Conservation (phyloP, 73 alveolate species). For the Diophrys appendiculata region DNA sequence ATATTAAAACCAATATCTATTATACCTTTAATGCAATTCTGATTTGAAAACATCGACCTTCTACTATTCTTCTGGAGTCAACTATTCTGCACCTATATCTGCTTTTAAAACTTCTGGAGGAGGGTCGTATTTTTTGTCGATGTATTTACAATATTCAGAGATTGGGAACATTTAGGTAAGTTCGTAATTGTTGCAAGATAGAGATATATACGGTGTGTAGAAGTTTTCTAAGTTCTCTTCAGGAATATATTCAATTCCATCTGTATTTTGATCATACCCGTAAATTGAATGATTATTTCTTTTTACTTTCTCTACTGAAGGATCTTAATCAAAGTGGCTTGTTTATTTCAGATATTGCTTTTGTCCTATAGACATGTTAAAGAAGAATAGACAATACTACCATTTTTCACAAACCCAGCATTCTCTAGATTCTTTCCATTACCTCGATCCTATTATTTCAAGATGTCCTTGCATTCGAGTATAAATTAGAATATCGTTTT, state of each 20-base stretch:
- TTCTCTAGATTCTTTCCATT: background rate
- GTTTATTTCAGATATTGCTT: background rate
- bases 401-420: slow-evolving; percentile 25
- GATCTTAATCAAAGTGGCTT: background rate
- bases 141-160: background rate
- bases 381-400: slow-evolving; percentile 1
- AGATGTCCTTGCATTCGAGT: background rate
- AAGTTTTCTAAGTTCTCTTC: background rate
- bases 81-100: background rate
- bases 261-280: background rate
- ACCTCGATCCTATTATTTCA: background rate
- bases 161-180: background rate
- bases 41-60: background rate
- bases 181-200: background rate
- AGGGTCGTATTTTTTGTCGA: background rate
- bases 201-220: background rate
- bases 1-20: background rate
- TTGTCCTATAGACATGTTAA: background rate
- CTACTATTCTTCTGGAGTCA: too few relatives aligned
- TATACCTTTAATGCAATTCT: background rate
- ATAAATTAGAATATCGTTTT: background rate
- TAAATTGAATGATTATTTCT: too few relatives aligned
- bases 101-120: background rate
- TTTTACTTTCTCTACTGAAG: background rate
- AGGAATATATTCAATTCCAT: background rate